Evolutionary conservation across 129 eudicot genomes (phyloP).

Genomic region (Centrapalus pauciflorus): DNA sequence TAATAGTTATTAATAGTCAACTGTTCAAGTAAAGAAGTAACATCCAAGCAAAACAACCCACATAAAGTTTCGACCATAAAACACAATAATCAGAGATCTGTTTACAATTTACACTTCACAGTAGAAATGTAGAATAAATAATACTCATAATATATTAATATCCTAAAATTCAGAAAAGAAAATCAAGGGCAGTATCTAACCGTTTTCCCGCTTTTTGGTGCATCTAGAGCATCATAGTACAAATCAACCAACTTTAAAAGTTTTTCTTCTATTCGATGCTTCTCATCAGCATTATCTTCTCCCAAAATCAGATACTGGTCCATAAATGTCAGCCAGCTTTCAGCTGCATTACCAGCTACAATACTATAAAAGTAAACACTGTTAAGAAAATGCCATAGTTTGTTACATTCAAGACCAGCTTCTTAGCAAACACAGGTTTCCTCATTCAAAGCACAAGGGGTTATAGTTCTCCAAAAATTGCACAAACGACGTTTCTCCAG

Average conservation of each 20-base stretch:
- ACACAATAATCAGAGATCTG: too few relatives aligned
- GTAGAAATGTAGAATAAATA: neutral
- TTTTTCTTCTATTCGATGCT: conserved; percentile 21
- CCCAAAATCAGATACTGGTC: conserved; percentile 47
- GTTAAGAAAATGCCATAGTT: neutral
- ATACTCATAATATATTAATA: neutral
- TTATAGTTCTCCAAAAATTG: neutral
- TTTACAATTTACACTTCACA: too few relatives aligned
- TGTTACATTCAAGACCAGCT: neutral
- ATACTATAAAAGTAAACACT: conserved; percentile 39
- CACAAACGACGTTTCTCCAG: neutral
- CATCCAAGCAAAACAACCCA: neutral
- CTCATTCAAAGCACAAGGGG: too few relatives aligned
- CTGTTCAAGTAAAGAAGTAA: neutral
- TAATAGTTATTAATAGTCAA: neutral
- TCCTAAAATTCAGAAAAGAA: neutral
- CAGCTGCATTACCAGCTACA: conserved; percentile 53
- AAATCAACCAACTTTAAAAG: conserved; percentile 48
- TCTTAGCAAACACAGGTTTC: neutral
- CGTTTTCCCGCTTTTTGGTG: conserved; percentile 79
- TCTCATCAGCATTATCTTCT: conserved; percentile 29
- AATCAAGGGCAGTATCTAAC: conserved; percentile 19
- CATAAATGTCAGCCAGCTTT: conserved; percentile 59
- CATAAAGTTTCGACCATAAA: neutral
- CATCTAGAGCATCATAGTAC: conserved; percentile 89